phyloP scores from a whole-genome alignment of 192 early-diverging fungal genomes.

The Phycomyces nitens region DNA sequence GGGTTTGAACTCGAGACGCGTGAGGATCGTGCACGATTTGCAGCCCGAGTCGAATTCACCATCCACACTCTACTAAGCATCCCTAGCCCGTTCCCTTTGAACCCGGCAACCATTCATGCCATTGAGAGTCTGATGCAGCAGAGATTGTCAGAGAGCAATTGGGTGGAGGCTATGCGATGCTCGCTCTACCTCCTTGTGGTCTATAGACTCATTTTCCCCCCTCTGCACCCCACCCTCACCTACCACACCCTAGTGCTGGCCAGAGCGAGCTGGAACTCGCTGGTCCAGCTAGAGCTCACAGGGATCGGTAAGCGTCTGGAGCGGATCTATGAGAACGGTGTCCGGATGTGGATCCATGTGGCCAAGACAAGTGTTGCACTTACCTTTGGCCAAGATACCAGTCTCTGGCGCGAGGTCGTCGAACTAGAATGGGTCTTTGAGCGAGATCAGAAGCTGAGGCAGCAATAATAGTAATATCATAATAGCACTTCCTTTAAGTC shows the following conservation, averaged over 20 bases:
- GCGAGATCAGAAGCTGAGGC: constrained; percentile 27
- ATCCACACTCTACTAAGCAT: not conserved
- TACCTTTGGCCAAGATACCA: constrained; percentile 24
- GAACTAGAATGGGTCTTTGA: constrained; percentile 36
- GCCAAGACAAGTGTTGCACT: constrained; percentile 12
- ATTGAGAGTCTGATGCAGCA: constrained; percentile 3
- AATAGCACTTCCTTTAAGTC: too few species aligned
- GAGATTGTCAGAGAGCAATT: constrained; percentile 14
- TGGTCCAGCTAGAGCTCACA: constrained; percentile 31
- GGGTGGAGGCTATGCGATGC: constrained; percentile 17
- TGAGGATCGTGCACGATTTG: not conserved
- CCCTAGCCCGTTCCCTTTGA: constrained; percentile 3
- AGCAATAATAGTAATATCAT: too few species aligned
- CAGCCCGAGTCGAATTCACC: not conserved
- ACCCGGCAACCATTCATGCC: not conserved
- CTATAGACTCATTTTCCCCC: constrained; percentile 27
- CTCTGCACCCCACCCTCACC: constrained; percentile 21
- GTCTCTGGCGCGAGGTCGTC: constrained; percentile 28
- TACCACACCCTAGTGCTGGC: constrained; percentile 20
- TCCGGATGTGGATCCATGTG: constrained; percentile 26
- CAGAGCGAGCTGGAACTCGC: constrained; percentile 28
- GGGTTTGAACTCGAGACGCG: not conserved
- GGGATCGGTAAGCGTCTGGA: constrained; percentile 28
- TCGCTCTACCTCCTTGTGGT: constrained; percentile 19
- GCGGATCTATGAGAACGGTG: constrained; percentile 23